Base-by-base conservation (phyloP, 495 filamentous ascomycete genomes). In the Apiosordaria backusii region DNA sequence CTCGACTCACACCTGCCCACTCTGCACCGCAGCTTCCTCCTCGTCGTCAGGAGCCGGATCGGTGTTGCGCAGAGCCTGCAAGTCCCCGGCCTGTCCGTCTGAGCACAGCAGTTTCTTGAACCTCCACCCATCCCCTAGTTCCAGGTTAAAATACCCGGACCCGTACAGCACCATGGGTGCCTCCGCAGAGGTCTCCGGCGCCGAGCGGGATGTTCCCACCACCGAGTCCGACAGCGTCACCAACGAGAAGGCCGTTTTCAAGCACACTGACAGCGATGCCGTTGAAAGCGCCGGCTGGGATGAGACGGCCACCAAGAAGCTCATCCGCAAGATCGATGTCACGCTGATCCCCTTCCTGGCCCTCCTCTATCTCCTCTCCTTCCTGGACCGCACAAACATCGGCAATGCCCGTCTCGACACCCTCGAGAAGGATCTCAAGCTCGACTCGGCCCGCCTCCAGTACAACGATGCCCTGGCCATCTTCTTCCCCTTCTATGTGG, bases 401-500 rank as follows among this genome's bases (percentile, higher is more conserved):
- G 92, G 91, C 53, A 96, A 96, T 79, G 92, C 91, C 21, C 90
- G 90, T 70, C 84, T 94, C 54, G 88, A 85, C 65, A 86, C 86
- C 29, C 79, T 95, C 15, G 76, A 87, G 65, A 75, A 79, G 52
- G 83, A 87, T 64, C 80, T 93, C 4, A 63, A 69, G n/a, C 87
- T 95, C 83, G 58, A 67, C 59, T n/a, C 62, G 7, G 80, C 78
- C 1, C 68, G 79, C 13, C 76, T 80, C 19, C 84, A 92, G 70
- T 96, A 91, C 75, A 93, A 93, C 61, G 70, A 89, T 25, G 79
- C 85, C 4, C 80, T 95, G 0, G 86, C 87, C 24, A 86, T 94
- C 72, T 96, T 95, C 80, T 96, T 96, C 80, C 84, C 92, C 65
- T 92, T 89, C 50, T 96, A 96, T 76, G 81, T 90, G 27, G 77